A percentile compares a stretch with the other conserved stretches of the same genome.
Conservation (phyloP, 495 filamentous ascomycete species). For the Penicilliopsis zonata region DNA sequence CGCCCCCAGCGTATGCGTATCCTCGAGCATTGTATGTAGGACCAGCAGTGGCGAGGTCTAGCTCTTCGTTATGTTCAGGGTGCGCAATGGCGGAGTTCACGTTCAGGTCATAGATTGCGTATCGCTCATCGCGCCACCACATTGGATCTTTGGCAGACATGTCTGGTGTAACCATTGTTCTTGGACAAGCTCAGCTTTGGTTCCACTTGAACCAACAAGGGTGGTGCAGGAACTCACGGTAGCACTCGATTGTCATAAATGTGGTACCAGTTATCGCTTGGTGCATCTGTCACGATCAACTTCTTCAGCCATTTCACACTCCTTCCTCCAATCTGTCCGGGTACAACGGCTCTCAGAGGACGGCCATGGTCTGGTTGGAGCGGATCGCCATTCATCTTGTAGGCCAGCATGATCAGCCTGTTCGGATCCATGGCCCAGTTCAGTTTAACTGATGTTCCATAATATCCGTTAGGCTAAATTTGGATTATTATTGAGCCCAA, state of each 20-base stretch:
- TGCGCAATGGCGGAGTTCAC: constrained; percentile 76
- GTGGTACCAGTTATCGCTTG: constrained; percentile 95
- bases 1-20: constrained; percentile 86
- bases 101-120: constrained; percentile 90
- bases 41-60: constrained; percentile 37
- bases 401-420: constrained; percentile 76
- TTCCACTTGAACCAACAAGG: neutral
- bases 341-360: constrained; percentile 74
- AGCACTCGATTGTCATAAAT: constrained; percentile 90
- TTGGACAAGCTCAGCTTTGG: constrained; percentile 8
- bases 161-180: constrained; percentile 75
- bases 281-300: constrained; percentile 63
- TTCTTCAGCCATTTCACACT: constrained; percentile 94
- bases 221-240: constrained; percentile 39
- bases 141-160: constrained; percentile 61
- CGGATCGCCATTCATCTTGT: constrained; percentile 86
- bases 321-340: constrained; percentile 86
- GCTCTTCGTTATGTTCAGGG: constrained; percentile 67
- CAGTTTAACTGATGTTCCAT: constrained; percentile 81
- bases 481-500: constrained; percentile 2
- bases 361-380: constrained; percentile 82
- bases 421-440: constrained; percentile 84
- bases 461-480: constrained; percentile 71
- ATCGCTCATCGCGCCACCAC: constrained; percentile 85
- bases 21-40: constrained; percentile 57